Evolutionary conservation across 192 early-diverging fungal genomes (phyloP).

Genomic region (Coemansia sp.): DNA sequence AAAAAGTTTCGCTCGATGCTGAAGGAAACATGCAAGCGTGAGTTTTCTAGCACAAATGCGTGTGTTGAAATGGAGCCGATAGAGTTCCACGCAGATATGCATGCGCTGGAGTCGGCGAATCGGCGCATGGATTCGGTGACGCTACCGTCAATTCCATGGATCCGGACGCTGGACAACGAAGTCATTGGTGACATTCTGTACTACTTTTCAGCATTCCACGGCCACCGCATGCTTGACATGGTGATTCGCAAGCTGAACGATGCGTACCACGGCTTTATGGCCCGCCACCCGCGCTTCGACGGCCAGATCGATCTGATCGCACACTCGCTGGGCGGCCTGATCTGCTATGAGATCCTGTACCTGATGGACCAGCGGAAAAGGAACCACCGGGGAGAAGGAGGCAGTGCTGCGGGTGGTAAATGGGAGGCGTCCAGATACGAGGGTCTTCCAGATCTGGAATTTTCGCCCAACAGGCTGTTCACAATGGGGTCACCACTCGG

Average conservation of each 20-base stretch:
- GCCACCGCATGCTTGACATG: conserved; percentile 54
- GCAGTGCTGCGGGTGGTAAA: not conserved
- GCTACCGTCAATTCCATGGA: conserved; percentile 55
- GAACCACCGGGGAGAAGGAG: not conserved
- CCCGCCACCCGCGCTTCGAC: conserved; percentile 60
- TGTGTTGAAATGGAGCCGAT: conserved; percentile 41
- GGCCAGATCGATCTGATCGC: conserved; percentile 64
- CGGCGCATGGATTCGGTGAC: conserved; percentile 46
- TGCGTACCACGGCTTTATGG: conserved; percentile 58
- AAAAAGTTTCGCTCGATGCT: conserved; percentile 26
- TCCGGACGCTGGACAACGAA: conserved; percentile 50
- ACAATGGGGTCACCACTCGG: conserved; percentile 47
- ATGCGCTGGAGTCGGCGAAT: conserved; percentile 30
- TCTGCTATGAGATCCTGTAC: conserved; percentile 67
- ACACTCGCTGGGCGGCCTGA: conserved; percentile 69
- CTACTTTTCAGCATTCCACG: conserved; percentile 52
- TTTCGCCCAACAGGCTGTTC: conserved; percentile 39
- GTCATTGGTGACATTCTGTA: conserved; percentile 52
- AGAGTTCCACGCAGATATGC: conserved; percentile 37
- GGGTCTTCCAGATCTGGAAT: conserved; percentile 20
- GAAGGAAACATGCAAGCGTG: conserved; percentile 14
- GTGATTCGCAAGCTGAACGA: conserved; percentile 59
- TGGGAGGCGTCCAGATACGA: conserved; percentile 23
- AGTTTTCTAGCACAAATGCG: conserved; percentile 29
- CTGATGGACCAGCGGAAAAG: conserved; percentile 18